Evolutionary conservation across 441 rosid genomes (phyloP), one percentile per base, ranked within the genome.

Genomic region (Kokia cookei): DNA sequence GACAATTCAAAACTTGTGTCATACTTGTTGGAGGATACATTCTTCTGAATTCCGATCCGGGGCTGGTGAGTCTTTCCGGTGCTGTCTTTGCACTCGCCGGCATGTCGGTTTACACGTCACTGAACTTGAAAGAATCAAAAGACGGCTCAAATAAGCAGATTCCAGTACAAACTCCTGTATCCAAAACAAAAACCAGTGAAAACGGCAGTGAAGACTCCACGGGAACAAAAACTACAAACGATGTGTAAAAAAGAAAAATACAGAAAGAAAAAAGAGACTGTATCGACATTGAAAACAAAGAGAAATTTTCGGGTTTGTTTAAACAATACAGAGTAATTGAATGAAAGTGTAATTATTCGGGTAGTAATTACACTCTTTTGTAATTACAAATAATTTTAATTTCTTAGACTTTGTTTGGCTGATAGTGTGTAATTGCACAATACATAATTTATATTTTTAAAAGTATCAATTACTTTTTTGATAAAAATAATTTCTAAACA

Each of bases 1-100:
- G 99, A 72, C 99, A 95, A 80, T 95, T 93, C 73, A 95, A 95
- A 77, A 91, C 97, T 0, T 93, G 99, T 70, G 89, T 93, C 51
- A 86, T 94, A 3, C 82, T 93, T 55, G 86, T 94, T 14, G 98
- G 97, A 45, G 97, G 96, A 29, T 88, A 86, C 74, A 60, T 90
- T 4, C 74, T 94, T 19, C 89, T 94, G 43, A 77, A 83, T 32
- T 91, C 98, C 2, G 94, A 91, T 76, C 94, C 98, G 0, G 97
- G 99, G 51, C 75, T 84, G 26, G 60, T 83, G 51, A 93, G 99
- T 91, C 86, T 95, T 11, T 82, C 88, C 24, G 96, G 99, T 5
- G 98, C 96, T 1, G 68, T 86, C 12, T 76, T 83, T 7, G 98
- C 99, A 71, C 88, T 95, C 0, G 71, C 77, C 7, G 98, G 99